Evolutionary conservation across 1,139 yeast species (phyloP), one percentile per base, ranked within the genome.

Genomic region (Debaryomycetaceae sp.): DNA sequence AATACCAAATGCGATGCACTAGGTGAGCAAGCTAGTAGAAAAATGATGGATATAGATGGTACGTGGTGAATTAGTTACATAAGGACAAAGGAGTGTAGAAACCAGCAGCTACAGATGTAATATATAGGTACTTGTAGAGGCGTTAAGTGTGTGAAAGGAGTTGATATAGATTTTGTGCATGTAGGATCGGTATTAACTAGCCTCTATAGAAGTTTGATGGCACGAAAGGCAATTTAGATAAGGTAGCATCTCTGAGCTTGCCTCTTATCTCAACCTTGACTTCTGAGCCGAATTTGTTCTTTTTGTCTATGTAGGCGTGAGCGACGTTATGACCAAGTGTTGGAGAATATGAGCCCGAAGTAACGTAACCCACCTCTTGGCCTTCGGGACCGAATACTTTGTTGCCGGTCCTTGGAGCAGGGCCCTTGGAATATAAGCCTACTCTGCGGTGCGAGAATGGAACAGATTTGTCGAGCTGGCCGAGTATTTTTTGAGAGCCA

Each of bases 291-390:
- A 79, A 72, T 67, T 91, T 92, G 53, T 69, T 73, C n/a, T 79
- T 80, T 53, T 87, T 83, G 46, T 85, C 76, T 32, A 92, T 76
- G 63, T 87, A 92, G 5, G 86, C 96, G 76, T 91, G 96, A 17
- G 96, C 97, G 44, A 92, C 84, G 58, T 92, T 92, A 37, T 83
- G 85, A n/a, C 83, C 84, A 42, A 84, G 66, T 9, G 91, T 79
- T 31, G 98, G 98, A 8, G 96, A 85, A 43, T 92, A 83, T 43
- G 92, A 82, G 5, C 98, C 98, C 0, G 96, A 87, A 9, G 96
- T 87, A 37, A 91, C 82, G 36, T 62, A 65, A 17, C 98, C 98
- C 35, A 91, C 77, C 42, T 66, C 65, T 41, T 73, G 69, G 9
- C 73, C 73, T 30, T 65, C 73, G 39, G 73, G 69, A 39, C 75